phyloP scores from a whole-genome alignment of 2,329 filamentous ascomycete genomes.

The Ophiosphaerella narmari region DNA sequence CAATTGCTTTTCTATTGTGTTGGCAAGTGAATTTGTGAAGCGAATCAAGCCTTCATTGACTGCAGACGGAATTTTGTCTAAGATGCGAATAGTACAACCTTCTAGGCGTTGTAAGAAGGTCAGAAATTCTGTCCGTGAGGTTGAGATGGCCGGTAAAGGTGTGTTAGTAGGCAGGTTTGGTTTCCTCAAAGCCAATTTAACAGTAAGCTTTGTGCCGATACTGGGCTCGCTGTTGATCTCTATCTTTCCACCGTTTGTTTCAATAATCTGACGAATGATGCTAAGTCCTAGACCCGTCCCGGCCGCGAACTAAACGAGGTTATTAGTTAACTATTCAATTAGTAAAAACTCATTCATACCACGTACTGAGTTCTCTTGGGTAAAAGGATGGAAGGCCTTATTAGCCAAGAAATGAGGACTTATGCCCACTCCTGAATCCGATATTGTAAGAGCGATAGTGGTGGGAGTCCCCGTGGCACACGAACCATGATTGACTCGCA shows the following conservation, averaged over 20 bases:
- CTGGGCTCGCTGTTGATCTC: conserved; percentile 28
- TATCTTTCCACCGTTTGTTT: conserved; percentile 35
- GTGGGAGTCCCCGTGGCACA: conserved; percentile 8
- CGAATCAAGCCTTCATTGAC: conserved; percentile 19
- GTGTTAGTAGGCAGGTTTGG: conserved; percentile 1
- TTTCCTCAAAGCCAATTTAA: conserved; percentile 22
- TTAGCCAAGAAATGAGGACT: conserved; percentile 37
- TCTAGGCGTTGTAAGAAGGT: conserved; percentile 22
- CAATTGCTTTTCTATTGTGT: conserved; percentile 28
- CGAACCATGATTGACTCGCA: conserved; percentile 16
- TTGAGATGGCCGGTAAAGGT: not conserved
- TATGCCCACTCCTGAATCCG: conserved; percentile 43
- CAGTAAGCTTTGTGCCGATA: conserved; percentile 21
- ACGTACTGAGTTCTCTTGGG: conserved; percentile 37
- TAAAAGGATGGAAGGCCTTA: conserved; percentile 42
- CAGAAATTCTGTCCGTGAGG: conserved; percentile 18
- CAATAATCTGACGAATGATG: conserved; percentile 37
- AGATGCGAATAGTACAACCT: conserved; percentile 31
- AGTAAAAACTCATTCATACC: conserved; percentile 5
- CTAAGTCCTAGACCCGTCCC: conserved; percentile 37
- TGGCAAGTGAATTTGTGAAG: conserved; percentile 26
- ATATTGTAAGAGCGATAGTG: conserved; percentile 42
- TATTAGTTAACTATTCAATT: not conserved
- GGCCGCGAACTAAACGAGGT: conserved; percentile 1
- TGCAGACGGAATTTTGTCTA: conserved; percentile 18